A percentile compares a stretch with the other conserved stretches of the same genome.
Evolutionary conservation across 1,284 basidiomycete species (phyloP).

Genomic region (Cryptococcus sp.): DNA sequence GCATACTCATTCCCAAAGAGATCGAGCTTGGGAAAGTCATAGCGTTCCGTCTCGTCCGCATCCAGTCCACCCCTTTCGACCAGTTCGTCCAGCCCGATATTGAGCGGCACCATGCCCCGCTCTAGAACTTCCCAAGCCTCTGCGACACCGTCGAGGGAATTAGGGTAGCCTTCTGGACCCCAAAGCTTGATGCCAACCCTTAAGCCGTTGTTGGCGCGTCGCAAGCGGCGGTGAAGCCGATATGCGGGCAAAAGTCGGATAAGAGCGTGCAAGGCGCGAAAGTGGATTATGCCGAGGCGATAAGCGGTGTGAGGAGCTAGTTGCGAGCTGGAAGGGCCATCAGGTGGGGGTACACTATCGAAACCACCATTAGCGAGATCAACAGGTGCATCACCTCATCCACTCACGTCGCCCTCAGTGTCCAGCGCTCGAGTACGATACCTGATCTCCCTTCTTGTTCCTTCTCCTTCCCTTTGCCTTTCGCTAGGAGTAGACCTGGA

Average conservation of each 20-base stretch:
- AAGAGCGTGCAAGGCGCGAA: conserved; percentile 46
- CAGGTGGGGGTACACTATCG: conserved; percentile 7
- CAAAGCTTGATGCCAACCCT: conserved; percentile 52
- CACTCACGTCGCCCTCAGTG: conserved; percentile 43
- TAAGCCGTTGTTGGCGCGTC: conserved; percentile 45
- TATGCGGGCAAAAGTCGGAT: conserved; percentile 49
- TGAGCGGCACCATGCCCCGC: conserved; percentile 42
- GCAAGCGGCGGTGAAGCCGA: conserved; percentile 40
- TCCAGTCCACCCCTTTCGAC: conserved; percentile 18
- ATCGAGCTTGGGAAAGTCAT: conserved; percentile 40
- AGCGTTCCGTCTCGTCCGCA: conserved; percentile 23
- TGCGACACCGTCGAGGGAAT: conserved; percentile 28
- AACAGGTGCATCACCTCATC: neutral
- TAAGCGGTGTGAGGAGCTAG: conserved; percentile 43
- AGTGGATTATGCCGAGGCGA: conserved; percentile 50
- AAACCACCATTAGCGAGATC: neutral
- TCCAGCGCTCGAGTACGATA: conserved; percentile 52
- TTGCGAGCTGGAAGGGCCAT: conserved; percentile 26
- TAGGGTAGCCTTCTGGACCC: conserved; percentile 45
- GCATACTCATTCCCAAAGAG: conserved; percentile 45
- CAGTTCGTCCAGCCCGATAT: conserved; percentile 37
- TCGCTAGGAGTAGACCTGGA: conserved; percentile 17
- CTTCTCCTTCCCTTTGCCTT: conserved; percentile 38
- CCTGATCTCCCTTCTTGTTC: conserved; percentile 32
- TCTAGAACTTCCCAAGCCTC: conserved; percentile 53